These are phyloP conservation scores for Saccharomycopsis guyanensis DNA, from an alignment of 805 yeast species.

Conservation along the genomic window DNA sequence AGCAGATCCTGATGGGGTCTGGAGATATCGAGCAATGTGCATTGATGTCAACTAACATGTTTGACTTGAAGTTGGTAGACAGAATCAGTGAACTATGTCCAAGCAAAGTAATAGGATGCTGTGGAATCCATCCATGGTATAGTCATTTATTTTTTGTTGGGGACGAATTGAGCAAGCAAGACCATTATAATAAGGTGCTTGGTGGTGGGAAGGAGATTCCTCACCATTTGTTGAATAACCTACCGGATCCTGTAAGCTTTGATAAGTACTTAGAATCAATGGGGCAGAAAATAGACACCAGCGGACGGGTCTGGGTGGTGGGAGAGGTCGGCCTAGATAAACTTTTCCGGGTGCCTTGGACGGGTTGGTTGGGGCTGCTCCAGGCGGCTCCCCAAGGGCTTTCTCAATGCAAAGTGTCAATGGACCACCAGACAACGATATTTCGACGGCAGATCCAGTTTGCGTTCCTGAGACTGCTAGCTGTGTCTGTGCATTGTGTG, in stretches of 20 bases:
- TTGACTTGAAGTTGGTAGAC: conserved; percentile 29
- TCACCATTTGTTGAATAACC: conserved; percentile 32
- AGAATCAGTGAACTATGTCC: conserved; percentile 13
- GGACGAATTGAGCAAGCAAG: conserved; percentile 28
- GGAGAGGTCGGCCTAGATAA: conserved; percentile 95
- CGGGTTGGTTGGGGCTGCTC: conserved; percentile 48
- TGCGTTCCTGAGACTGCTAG: conserved; percentile 41
- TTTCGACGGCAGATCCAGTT: conserved; percentile 43
- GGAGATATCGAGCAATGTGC: conserved; percentile 9
- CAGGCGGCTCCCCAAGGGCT: conserved; percentile 22
- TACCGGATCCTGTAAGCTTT: conserved; percentile 59
- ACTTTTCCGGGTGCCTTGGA: conserved; percentile 55
- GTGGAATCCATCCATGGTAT: conserved; percentile 93
- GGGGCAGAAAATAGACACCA: conserved; percentile 4
- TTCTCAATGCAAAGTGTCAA: conserved; percentile 43
- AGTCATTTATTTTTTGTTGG: conserved; percentile 47
- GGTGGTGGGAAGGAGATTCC: conserved; percentile 25
- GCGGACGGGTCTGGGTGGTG: conserved; percentile 30
- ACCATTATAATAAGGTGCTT: conserved; percentile 54
- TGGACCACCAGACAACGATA: conserved; percentile 59
- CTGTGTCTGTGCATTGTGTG: conserved; percentile 80
- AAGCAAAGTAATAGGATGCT: conserved; percentile 33
- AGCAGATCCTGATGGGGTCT: conserved; percentile 6
- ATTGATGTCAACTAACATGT: conserved; percentile 43
- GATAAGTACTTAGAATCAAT: conserved; percentile 27